Percentiles rank a stretch among this genome's conserved stretches.
These are phyloP conservation scores for Pleurotus citrinopileatus DNA, from an alignment of 768 basidiomycete species.

Conservation along the genomic window DNA sequence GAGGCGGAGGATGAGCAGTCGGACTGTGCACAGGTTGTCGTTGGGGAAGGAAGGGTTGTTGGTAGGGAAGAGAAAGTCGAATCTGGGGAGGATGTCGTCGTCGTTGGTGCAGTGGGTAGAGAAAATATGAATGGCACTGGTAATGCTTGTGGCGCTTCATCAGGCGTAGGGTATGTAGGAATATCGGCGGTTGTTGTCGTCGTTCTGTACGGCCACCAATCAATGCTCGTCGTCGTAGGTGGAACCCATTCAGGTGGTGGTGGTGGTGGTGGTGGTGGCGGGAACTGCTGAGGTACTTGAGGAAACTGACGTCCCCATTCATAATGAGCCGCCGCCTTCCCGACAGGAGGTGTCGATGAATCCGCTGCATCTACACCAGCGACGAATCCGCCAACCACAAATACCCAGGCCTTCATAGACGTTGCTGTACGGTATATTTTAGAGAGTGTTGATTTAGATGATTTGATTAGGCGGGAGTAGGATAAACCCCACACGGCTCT, in stretches of 20 bases:
- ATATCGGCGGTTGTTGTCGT: slow-evolving; percentile 5
- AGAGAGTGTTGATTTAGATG: neutral
- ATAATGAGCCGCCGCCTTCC: neutral
- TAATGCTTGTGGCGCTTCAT: neutral
- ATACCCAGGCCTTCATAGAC: neutral
- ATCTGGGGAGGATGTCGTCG: neutral
- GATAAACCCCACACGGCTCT: slow-evolving; percentile 49
- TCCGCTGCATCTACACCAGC: neutral
- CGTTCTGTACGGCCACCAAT: slow-evolving; percentile 37
- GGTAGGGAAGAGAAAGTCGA: slow-evolving; percentile 3
- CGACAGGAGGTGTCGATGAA: neutral
- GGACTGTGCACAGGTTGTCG: slow-evolving; percentile 10
- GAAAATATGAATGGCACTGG: neutral
- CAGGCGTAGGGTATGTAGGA: neutral
- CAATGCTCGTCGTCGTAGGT: slow-evolving; percentile 22
- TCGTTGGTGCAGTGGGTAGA: neutral
- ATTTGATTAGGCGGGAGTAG: slow-evolving; percentile 41
- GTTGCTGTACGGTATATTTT: neutral
- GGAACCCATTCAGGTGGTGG: neutral
- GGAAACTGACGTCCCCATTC: slow-evolving; percentile 5
- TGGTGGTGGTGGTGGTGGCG: neutral
- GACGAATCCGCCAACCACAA: neutral
- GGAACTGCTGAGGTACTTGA: slow-evolving; percentile 2
- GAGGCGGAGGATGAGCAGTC: neutral
- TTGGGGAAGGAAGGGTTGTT: slow-evolving; percentile 3